Conservation (phyloP, 805 yeast species). For the Yarrowia divulgata region DNA sequence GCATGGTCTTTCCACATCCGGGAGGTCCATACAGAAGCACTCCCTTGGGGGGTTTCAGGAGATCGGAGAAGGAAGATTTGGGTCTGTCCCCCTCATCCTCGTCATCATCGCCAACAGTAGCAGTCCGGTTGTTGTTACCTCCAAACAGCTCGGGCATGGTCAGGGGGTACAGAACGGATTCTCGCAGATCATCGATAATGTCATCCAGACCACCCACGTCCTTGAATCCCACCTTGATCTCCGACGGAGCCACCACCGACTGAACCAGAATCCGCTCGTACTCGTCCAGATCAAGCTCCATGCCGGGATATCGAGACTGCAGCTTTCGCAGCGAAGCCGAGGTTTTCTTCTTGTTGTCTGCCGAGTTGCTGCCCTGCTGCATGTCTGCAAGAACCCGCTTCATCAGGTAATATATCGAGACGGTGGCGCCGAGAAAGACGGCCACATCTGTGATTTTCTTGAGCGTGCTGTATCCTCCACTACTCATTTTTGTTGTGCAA, state of each 20-base stretch:
- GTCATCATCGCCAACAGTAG: neutral
- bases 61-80: conserved; percentile 45
- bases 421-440: conserved; percentile 66
- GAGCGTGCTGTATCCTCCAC: conserved; percentile 34
- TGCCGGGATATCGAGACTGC: conserved; percentile 64
- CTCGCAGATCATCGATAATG: conserved; percentile 84
- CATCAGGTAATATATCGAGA: conserved; percentile 70
- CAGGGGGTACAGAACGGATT: conserved; percentile 86
- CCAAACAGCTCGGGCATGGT: conserved; percentile 52
- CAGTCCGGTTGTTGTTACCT: neutral
- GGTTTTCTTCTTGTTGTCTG: conserved; percentile 70
- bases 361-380: conserved; percentile 56
- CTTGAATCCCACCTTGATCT: conserved; percentile 73
- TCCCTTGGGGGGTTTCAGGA: conserved; percentile 92
- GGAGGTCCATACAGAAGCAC: conserved; percentile 94
- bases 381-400: conserved; percentile 35
- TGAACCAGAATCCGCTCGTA: conserved; percentile 83
- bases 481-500: neutral
- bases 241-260: conserved; percentile 83
- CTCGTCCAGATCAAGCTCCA: conserved; percentile 61
- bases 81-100: neutral
- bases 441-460: conserved; percentile 54
- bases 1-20: conserved; percentile 97
- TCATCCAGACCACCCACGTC: conserved; percentile 90
- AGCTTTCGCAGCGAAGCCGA: conserved; percentile 64